A percentile compares a stretch with the other conserved stretches of the same genome.
These are phyloP conservation scores for Xerophyta viscosa DNA, from an alignment of 106 monocot genomes.

Conservation along the genomic window DNA sequence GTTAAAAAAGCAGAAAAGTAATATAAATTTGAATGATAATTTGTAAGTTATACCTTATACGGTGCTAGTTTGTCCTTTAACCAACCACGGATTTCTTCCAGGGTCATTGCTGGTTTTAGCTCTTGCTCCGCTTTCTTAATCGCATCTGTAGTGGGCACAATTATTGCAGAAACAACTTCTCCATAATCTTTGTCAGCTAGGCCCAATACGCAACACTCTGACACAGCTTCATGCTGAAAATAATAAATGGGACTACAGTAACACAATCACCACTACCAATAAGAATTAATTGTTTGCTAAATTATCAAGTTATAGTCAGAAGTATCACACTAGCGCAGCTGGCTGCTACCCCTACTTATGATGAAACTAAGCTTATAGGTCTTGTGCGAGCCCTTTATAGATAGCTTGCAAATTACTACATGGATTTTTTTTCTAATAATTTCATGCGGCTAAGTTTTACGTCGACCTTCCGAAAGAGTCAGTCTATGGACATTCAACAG, in stretches of 20 bases:
- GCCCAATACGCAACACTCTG: constrained; percentile 83
- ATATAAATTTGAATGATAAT: background rate
- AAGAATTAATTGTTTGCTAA: too few species aligned
- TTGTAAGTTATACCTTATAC: constrained; percentile 59
- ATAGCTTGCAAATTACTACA: too few species aligned
- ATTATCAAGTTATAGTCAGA: too few species aligned
- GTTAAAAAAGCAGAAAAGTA: background rate
- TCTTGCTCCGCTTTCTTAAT: constrained; percentile 29
- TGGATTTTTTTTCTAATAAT: too few species aligned
- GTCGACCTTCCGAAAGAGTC: too few species aligned
- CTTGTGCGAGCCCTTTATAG: too few species aligned
- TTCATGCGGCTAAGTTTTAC: too few species aligned
- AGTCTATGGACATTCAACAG: background rate
- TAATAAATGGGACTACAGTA: background rate
- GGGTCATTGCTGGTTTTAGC: constrained; percentile 34
- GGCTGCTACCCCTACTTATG: too few species aligned
- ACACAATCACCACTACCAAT: background rate
- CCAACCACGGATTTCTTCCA: constrained; percentile 77
- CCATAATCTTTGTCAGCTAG: constrained; percentile 81
- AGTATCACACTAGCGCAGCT: too few species aligned
- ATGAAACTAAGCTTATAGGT: too few species aligned
- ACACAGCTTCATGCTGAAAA: constrained; percentile 66
- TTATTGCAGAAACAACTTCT: constrained; percentile 71
- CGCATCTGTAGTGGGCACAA: constrained; percentile 48
- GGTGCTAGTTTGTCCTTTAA: constrained; percentile 83